phyloP scores from a whole-genome alignment of 1,139 yeast species.

The Hemisphaericaspora xylofermentans region DNA sequence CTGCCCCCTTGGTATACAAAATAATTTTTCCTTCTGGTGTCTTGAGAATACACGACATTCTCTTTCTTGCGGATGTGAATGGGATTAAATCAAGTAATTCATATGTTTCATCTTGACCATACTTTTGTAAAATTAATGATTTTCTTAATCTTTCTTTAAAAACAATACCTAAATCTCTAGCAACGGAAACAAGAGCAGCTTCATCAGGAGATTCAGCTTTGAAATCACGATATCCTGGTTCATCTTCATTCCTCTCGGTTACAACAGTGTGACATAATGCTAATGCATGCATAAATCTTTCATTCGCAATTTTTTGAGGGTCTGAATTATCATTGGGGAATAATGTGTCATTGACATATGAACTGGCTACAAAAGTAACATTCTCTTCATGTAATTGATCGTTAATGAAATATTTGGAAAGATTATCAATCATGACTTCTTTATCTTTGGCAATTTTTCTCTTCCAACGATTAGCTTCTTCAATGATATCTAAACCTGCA shows the following conservation, averaged over 20 bases:
- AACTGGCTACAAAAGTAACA: constrained; percentile 78
- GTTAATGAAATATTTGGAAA: constrained; percentile 49
- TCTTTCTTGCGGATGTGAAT: constrained; percentile 88
- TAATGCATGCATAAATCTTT: constrained; percentile 80
- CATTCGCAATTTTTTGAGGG: constrained; percentile 62
- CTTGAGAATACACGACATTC: constrained; percentile 56
- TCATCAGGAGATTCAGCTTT: constrained; percentile 99
- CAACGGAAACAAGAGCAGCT: constrained; percentile 91
- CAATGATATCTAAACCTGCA: constrained; percentile 75
- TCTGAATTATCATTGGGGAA: constrained; percentile 44
- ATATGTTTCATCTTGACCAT: constrained; percentile 70
- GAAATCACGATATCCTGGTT: constrained; percentile 54
- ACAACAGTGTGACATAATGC: constrained; percentile 93
- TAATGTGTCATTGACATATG: constrained; percentile 42
- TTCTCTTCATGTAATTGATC: constrained; percentile 62
- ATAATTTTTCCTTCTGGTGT: constrained; percentile 51
- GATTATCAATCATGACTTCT: constrained; percentile 58
- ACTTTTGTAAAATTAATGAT: constrained; percentile 67
- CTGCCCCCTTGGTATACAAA: constrained; percentile 90
- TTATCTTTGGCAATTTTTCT: constrained; percentile 63
- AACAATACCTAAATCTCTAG: constrained; percentile 87
- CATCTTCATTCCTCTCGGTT: constrained; percentile 61
- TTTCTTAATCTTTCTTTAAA: constrained; percentile 74
- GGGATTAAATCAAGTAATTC: constrained; percentile 77
- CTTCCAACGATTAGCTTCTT: constrained; percentile 64